Conservation (phyloP, 129 eudicot species). For the Pittosporum tobira region DNA sequence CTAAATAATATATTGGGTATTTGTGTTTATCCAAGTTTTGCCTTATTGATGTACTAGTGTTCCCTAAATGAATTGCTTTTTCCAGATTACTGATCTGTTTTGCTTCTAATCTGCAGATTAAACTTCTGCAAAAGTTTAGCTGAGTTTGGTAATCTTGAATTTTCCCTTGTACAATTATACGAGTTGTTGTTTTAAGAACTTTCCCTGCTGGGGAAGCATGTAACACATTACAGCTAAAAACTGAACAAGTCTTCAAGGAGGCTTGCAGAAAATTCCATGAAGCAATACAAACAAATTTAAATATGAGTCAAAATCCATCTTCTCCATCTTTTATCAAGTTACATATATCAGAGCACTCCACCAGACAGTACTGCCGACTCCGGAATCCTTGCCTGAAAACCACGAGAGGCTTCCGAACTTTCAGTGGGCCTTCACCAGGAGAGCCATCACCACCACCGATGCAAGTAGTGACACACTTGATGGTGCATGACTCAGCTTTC, state of each 20-base stretch:
- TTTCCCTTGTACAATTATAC: background rate
- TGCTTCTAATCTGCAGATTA: background rate
- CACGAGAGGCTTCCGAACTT: constrained; percentile 69
- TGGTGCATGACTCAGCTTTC: constrained; percentile 76
- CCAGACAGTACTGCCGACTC: constrained; percentile 83
- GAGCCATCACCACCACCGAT: constrained; percentile 80
- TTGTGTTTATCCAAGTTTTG: too few relatives aligned
- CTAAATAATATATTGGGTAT: too few relatives aligned
- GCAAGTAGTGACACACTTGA: constrained; percentile 73
- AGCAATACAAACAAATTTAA: background rate
- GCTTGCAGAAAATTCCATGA: background rate
- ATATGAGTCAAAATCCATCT: constrained; percentile 51
- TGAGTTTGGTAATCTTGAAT: background rate
- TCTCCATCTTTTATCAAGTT: constrained; percentile 87
- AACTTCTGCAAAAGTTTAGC: background rate
- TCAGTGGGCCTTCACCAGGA: constrained; percentile 94
- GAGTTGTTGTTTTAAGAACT: background rate
- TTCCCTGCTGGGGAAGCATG: background rate
- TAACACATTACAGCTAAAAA: background rate
- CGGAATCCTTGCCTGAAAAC: constrained; percentile 88
- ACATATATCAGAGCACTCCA: constrained; percentile 89
- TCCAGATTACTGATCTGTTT: background rate
- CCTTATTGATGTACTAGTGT: too few relatives aligned
- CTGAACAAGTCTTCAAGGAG: background rate
- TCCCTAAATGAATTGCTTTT: too few relatives aligned